A percentile compares a stretch with the other conserved stretches of the same genome.
phyloP scores from a whole-genome alignment of 140 eudicot genomes.

The Anethum foeniculum region DNA sequence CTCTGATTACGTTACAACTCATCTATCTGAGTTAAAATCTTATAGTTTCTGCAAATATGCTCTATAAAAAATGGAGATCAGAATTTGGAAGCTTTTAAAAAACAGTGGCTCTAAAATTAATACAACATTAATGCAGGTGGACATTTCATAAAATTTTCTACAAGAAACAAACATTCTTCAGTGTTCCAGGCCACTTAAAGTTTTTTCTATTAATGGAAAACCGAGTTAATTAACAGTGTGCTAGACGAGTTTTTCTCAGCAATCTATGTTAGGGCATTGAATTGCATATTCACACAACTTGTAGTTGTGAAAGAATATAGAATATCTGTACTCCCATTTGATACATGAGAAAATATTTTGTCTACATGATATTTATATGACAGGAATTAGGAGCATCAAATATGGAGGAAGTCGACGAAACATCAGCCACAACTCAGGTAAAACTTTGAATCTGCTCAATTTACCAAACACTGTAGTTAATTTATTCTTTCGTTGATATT shows the following conservation, averaged over 20 bases:
- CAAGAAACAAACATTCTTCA: neutral
- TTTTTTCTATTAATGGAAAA: neutral
- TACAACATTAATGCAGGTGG: neutral
- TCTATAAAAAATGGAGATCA: neutral
- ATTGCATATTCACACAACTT: neutral
- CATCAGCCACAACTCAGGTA: conserved; percentile 60
- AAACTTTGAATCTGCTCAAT: neutral
- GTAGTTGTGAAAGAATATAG: neutral
- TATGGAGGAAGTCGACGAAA: conserved; percentile 78
- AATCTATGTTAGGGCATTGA: neutral
- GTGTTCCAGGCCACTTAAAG: neutral
- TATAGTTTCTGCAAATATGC: neutral
- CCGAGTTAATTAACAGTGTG: neutral
- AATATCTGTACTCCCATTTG: neutral
- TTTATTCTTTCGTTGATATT: neutral
- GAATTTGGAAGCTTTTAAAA: neutral
- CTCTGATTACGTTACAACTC: neutral
- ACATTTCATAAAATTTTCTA: neutral
- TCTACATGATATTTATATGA: neutral
- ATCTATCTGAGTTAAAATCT: neutral
- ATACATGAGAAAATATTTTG: neutral
- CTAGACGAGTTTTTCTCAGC: neutral
- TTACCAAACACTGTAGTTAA: neutral
- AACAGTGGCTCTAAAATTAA: neutral
- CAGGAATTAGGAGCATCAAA: conserved; percentile 1